These are phyloP conservation scores for Cladosporium oxysporum DNA, from an alignment of 2,329 filamentous ascomycete species.

Conservation along the genomic window DNA sequence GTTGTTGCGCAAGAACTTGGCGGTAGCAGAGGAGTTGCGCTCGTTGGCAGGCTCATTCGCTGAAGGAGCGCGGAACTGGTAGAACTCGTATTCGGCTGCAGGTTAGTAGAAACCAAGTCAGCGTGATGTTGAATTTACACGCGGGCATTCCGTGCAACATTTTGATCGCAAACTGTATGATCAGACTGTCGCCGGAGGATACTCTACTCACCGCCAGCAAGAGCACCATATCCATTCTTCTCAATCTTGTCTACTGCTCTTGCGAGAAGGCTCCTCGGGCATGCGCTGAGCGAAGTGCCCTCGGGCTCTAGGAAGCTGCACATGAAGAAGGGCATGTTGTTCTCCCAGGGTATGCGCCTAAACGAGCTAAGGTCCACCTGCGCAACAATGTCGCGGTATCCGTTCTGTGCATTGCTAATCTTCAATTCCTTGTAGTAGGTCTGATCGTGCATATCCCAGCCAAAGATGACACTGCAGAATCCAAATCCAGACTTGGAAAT, in stretches of 20 bases:
- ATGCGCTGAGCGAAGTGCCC: conserved; percentile 69
- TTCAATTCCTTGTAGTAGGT: conserved; percentile 83
- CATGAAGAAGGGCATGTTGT: conserved; percentile 81
- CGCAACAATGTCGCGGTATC: conserved; percentile 82
- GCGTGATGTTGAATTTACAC: conserved; percentile 21
- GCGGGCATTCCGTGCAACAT: background rate
- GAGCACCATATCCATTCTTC: conserved; percentile 71
- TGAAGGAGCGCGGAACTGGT: conserved; percentile 74
- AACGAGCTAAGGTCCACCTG: conserved; percentile 76
- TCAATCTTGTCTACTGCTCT: conserved; percentile 67
- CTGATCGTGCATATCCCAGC: conserved; percentile 96
- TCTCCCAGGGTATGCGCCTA: conserved; percentile 87
- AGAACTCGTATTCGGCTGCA: conserved; percentile 92
- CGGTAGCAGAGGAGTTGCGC: conserved; percentile 67
- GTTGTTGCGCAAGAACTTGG: conserved; percentile 72
- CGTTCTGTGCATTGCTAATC: conserved; percentile 88
- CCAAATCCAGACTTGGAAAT: conserved; percentile 81
- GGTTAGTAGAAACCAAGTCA: conserved; percentile 24
- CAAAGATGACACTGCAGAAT: conserved; percentile 92
- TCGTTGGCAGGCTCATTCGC: conserved; percentile 47
- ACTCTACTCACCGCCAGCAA: conserved; percentile 78
- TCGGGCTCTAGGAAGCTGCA: conserved; percentile 83
- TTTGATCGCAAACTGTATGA: background rate
- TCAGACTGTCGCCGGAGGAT: background rate
- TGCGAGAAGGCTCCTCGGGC: conserved; percentile 74